Evolutionary conservation across 148 eudicot genomes (phyloP).

Genomic region (Drosera capensis): DNA sequence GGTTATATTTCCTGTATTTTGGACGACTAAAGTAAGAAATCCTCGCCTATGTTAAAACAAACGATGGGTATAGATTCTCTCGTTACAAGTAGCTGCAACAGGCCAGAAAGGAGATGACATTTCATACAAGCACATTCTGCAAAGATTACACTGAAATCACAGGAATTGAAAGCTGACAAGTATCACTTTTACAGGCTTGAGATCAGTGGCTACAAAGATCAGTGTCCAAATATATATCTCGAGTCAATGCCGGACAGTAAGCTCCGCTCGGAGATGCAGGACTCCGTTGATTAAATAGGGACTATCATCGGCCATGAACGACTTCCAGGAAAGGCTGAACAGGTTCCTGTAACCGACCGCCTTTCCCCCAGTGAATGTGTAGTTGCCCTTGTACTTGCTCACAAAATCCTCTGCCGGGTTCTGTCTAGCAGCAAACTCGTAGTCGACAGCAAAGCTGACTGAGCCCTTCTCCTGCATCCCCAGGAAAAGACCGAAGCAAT

Average conservation of each 20-base stretch:
- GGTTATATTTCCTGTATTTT: no score
- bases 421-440: slow-evolving; percentile 74
- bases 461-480: slow-evolving; percentile 97
- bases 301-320: slow-evolving; percentile 83
- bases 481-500: slow-evolving; percentile 72
- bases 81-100: no score
- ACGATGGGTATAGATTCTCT: no score
- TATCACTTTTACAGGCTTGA: no score
- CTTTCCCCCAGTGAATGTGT: slow-evolving; percentile 82
- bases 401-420: slow-evolving; percentile 66
- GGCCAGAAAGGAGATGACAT: no score
- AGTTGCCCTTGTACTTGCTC: slow-evolving; percentile 80
- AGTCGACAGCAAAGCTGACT: slow-evolving; percentile 69
- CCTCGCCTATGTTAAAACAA: no score
- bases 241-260: slow-evolving; percentile 51
- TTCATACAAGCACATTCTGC: no score
- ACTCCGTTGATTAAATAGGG: slow-evolving; percentile 68
- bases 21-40: no score
- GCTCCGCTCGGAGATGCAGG: slow-evolving; percentile 81
- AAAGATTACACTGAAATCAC: no score
- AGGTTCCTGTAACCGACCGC: slow-evolving; percentile 85
- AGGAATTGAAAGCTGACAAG: no score
- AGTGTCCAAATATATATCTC: no score
- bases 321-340: slow-evolving; percentile 69
- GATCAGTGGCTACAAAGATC: no score